phyloP scores from a whole-genome alignment of 495 filamentous ascomycete genomes.

The Chaetomium cochliodes region DNA sequence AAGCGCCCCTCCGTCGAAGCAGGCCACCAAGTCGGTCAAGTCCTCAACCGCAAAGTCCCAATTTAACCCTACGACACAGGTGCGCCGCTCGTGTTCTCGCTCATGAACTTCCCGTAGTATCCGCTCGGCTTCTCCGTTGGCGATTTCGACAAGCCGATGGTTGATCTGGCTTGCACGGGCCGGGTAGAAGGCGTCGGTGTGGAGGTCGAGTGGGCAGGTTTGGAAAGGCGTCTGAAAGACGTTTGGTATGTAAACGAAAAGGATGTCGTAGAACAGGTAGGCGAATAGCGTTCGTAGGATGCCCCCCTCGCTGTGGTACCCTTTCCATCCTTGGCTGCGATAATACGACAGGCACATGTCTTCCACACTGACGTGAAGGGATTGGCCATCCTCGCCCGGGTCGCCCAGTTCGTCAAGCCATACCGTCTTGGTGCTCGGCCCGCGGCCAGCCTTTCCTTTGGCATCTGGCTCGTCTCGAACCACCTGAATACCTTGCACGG shows the following conservation, averaged over 20 bases:
- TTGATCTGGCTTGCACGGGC: constrained; percentile 85
- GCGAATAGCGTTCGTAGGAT: constrained; percentile 88
- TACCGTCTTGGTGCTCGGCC: constrained; percentile 68
- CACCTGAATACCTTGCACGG: constrained; percentile 72
- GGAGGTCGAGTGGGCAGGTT: constrained; percentile 87
- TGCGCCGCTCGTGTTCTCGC: constrained; percentile 62
- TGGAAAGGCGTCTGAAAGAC: constrained; percentile 96
- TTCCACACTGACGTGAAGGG: constrained; percentile 59
- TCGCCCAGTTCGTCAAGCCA: constrained; percentile 77
- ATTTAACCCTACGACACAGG: constrained; percentile 85
- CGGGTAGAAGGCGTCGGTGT: constrained; percentile 91
- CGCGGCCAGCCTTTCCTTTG: constrained; percentile 42
- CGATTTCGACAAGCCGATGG: constrained; percentile 77
- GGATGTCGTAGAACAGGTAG: constrained; percentile 87
- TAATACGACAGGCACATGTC: constrained; percentile 90
- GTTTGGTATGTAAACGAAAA: constrained; percentile 92
- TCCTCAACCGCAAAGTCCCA: constrained; percentile 86
- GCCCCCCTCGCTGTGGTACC: constrained; percentile 88
- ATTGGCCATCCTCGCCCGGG: constrained; percentile 61
- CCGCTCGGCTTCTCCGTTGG: constrained; percentile 66
- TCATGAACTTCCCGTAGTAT: constrained; percentile 67
- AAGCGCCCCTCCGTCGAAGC: constrained; percentile 76
- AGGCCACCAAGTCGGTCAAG: constrained; percentile 74
- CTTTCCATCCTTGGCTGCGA: constrained; percentile 81
- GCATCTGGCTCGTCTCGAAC: constrained; percentile 52